Evolutionary conservation across 208 protist species (phyloP), one percentile per base, ranked within the genome.

Genomic region (Strigomonas culicis): DNA sequence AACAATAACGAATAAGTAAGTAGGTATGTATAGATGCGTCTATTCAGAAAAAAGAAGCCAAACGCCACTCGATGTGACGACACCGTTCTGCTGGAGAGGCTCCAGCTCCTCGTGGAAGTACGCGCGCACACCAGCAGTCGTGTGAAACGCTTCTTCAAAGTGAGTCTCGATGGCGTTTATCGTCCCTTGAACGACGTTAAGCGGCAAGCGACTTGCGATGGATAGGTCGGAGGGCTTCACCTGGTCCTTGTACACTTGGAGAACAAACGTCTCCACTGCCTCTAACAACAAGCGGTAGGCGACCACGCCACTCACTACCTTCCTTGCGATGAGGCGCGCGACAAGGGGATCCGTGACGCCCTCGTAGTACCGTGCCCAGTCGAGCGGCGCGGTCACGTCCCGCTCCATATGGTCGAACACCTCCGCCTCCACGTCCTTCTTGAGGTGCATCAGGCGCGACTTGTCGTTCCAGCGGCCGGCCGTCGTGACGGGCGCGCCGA

Each of bases 281-380:
- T 87, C 80, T n/a, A 87, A 41, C 36, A 87, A 39, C 0, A 83
- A 27, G 21, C 80, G 76, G 58, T 76, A 81, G 0, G 80, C 73
- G 19, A 84, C 19, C 2, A 81, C 21, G 24, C 63, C 72, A 57
- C 73, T 77, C 4, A 74, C 39, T 8, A 57, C 22, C 51, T 80
- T 80, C n/a, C 66, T 63, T 8, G 65, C 0, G 3, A 76, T 43
- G 31, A 67, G 21, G 13, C 19, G 31, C 10, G 34, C 53, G 15
- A 60, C 39, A 25, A 21, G 11, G 8, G 19, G 22, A 17, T 60
- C 55, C 30, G 27, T 13, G 11, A 60, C n/a, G 19, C 31, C 27
- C 15, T 72, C 67, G 13, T 63, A 51, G 24, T 65, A 74, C 11
- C 36, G 31, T 31, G 64, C 25, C 8, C 46, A 63, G 2, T 31